Evolutionary conservation across 2,329 filamentous ascomycete genomes (phyloP).

Genomic region (Tolypocladium capitatum): DNA sequence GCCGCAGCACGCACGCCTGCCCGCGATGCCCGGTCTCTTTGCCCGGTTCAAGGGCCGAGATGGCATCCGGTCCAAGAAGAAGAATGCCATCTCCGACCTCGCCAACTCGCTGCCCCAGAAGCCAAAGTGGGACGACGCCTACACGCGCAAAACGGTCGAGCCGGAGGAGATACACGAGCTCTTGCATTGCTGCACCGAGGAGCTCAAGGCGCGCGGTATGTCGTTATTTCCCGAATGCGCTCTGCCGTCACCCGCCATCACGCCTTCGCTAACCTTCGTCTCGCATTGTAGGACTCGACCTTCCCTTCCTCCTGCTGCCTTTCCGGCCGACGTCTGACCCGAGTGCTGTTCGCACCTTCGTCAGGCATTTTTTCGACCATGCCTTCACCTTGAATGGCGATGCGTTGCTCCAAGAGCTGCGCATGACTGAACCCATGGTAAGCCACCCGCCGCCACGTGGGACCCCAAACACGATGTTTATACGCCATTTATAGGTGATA

Average conservation of each 20-base stretch:
- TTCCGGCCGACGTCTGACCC: slow-evolving; percentile 90
- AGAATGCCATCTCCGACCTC: slow-evolving; percentile 40
- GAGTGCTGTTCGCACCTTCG: slow-evolving; percentile 79
- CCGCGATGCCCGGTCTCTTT: slow-evolving; percentile 44
- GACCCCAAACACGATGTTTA: neutral
- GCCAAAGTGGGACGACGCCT: slow-evolving; percentile 79
- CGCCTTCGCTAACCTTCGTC: neutral
- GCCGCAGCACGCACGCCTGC: neutral
- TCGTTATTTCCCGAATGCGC: slow-evolving; percentile 3
- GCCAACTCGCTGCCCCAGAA: slow-evolving; percentile 46
- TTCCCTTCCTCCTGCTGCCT: slow-evolving; percentile 83
- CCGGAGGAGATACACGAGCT: slow-evolving; percentile 87
- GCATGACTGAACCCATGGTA: slow-evolving; percentile 90
- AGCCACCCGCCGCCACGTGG: slow-evolving; percentile 11
- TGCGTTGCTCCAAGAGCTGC: slow-evolving; percentile 67
- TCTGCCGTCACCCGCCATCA: neutral
- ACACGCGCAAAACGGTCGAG: slow-evolving; percentile 66
- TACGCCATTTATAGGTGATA: slow-evolving; percentile 49
- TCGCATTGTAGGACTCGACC: slow-evolving; percentile 57
- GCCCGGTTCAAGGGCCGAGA: slow-evolving; percentile 65
- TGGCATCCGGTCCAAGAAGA: slow-evolving; percentile 50
- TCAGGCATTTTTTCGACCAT: slow-evolving; percentile 81
- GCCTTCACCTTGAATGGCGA: slow-evolving; percentile 54
- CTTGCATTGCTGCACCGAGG: slow-evolving; percentile 69
- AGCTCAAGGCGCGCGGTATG: slow-evolving; percentile 90